Percentiles rank a stretch among this genome's conserved stretches.
phyloP scores from a whole-genome alignment of 495 filamentous ascomycete species.

The Monascus purpureus region DNA sequence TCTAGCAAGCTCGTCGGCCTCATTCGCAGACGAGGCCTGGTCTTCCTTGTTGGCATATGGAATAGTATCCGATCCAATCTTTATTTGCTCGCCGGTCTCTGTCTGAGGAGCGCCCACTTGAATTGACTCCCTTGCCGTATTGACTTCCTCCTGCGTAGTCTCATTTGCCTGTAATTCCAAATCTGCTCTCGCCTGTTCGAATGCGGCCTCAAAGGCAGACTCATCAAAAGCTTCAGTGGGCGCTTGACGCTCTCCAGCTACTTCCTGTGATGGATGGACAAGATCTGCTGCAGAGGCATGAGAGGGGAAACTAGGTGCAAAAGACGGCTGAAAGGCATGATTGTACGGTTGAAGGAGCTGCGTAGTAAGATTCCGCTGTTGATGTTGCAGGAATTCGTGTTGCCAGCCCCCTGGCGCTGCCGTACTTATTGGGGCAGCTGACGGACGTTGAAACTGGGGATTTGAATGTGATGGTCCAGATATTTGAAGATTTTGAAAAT shows the following conservation, averaged over 20 bases:
- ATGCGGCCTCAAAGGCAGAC: conserved; percentile 49
- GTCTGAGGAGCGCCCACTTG: too few species aligned
- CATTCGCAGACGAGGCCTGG: conserved; percentile 12
- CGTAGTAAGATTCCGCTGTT: conserved; percentile 14
- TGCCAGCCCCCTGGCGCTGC: conserved; percentile 33
- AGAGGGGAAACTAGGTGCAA: conserved; percentile 15
- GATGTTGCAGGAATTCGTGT: conserved; percentile 37
- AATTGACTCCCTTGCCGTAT: neutral
- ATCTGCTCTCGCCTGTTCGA: conserved; percentile 34
- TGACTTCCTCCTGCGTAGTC: conserved; percentile 3
- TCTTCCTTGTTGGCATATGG: conserved; percentile 17
- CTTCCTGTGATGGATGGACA: conserved; percentile 13
- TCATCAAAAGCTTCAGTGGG: conserved; percentile 36
- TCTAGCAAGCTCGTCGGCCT: conserved; percentile 53
- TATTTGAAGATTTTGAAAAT: conserved; percentile 36
- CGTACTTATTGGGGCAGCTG: conserved; percentile 15
- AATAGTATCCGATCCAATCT: conserved; percentile 41
- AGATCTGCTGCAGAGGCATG: conserved; percentile 11
- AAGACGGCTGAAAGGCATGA: conserved; percentile 19
- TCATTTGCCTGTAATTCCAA: conserved; percentile 18
- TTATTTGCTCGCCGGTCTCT: conserved; percentile 8
- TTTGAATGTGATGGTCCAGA: conserved; percentile 20
- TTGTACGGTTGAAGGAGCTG: conserved; percentile 13
- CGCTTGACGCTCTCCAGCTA: conserved; percentile 6
- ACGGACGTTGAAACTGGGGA: conserved; percentile 18